A percentile compares a stretch with the other conserved stretches of the same genome.
Conservation (phyloP, 2,329 filamentous ascomycete genomes). For the Botrytis fragariae region DNA sequence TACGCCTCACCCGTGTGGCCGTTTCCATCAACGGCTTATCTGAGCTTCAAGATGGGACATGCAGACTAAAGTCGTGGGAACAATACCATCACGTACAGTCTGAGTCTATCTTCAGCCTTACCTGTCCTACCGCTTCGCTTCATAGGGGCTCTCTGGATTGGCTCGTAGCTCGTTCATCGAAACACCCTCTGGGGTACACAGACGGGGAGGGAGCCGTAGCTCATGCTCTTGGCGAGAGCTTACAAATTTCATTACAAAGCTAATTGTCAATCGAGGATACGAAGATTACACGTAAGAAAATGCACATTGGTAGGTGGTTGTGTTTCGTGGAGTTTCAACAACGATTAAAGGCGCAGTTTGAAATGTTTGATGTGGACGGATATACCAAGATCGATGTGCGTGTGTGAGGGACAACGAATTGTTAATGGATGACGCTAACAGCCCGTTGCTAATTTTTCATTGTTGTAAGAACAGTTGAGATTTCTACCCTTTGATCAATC, state of each 20-base stretch:
- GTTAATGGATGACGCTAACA: neutral
- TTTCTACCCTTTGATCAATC: neutral
- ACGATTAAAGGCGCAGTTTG: neutral
- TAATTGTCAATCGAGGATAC: neutral
- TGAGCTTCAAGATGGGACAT: neutral
- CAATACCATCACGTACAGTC: neutral
- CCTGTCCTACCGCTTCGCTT: neutral
- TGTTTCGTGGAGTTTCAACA: neutral
- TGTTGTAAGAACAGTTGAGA: neutral
- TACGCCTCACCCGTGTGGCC: neutral
- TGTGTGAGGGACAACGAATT: neutral
- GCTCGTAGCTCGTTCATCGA: neutral
- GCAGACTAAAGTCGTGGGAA: neutral
- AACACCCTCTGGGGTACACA: neutral
- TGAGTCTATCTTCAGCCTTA: neutral
- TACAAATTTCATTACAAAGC: neutral
- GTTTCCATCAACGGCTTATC: neutral
- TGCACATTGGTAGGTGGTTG: neutral
- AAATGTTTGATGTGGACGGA: neutral
- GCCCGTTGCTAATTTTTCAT: no score
- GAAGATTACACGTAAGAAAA: neutral
- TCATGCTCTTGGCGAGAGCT: neutral
- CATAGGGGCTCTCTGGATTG: no score
- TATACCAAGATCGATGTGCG: neutral
- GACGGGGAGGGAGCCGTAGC: neutral